Base-by-base conservation (phyloP, 495 filamentous ascomycete species). In the Entonaema liquescens region DNA sequence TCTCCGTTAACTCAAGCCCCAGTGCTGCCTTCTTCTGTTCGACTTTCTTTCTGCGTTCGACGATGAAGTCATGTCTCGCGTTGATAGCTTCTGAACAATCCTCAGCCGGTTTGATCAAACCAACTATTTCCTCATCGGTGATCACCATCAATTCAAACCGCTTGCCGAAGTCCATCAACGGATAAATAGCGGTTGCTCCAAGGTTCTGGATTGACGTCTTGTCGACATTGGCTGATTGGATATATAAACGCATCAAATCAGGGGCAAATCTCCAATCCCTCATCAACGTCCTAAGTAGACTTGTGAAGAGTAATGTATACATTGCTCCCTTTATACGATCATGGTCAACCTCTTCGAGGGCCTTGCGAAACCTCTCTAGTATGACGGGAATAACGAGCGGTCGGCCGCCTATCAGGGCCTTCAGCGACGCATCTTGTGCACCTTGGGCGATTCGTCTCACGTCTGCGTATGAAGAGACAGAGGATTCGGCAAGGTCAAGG, bases 181-280 rank as follows among this genome's bases (percentile, higher is more conserved):
- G 90, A 70, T 93, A 96, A 7, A 94, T 85, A 1, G 92, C 92
- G 25, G 86, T 88, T 0, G 89, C 89, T 29, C 93, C 93, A 19
- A 99, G 87, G 74, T 91, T 95, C 76, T 98, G 95, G 23, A 99
- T 92, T 3, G 94, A 97, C 12, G 93, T 88, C 74, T 95, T 97
- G 79, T 99, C 95, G 7, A 94, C 93, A 29, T 90, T 90, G 49
- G 92, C 93, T 19, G 95, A 91, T 72, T 92, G 86, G 66, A 99
- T 95, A 79, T 95, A 99, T 28, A 93, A 85, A 59, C 89, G 88
- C 79, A 99, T 91, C 29, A 98, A 80, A 5, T 88, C 84, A 1
- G 95, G 95, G 2, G 95, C 90, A 78, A 92, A 98, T 62, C 93
- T 90, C 95, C 95, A 99, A 75, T 98, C 92, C 56, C 90, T 89